Evolutionary conservation across 2,329 filamentous ascomycete genomes (phyloP).

Genomic region (Hypoxylon sp.): DNA sequence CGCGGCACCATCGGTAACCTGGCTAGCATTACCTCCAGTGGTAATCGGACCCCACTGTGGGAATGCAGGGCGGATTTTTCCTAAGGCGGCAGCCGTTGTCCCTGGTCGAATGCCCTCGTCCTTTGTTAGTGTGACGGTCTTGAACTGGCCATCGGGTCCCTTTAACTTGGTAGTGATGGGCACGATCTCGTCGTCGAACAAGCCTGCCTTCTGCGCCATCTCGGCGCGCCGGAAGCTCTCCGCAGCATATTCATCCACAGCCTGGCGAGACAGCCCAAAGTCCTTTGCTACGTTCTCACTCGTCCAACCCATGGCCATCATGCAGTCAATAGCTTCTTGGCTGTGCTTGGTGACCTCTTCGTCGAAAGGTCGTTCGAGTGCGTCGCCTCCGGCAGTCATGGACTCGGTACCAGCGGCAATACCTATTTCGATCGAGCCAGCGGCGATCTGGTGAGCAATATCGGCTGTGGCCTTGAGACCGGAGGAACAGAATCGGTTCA

Average conservation of each 20-base stretch:
- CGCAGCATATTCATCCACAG: conserved; percentile 87
- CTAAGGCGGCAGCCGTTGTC: conserved; percentile 85
- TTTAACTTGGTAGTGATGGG: conserved; percentile 87
- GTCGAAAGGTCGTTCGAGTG: conserved; percentile 80
- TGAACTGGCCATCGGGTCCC: conserved; percentile 84
- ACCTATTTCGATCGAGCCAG: conserved; percentile 87
- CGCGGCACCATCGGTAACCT: conserved; percentile 94
- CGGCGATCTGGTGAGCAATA: conserved; percentile 88
- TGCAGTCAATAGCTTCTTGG: conserved; percentile 86
- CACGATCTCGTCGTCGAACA: conserved; percentile 94
- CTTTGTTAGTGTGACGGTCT: conserved; percentile 82
- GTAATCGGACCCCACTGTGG: conserved; percentile 88
- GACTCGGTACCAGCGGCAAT: conserved; percentile 89
- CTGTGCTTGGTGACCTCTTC: conserved; percentile 78
- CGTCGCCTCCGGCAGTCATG: conserved; percentile 84
- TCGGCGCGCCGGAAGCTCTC: conserved; percentile 92
- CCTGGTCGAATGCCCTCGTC: conserved; percentile 94
- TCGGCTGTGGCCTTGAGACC: conserved; percentile 96
- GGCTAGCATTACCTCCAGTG: conserved; percentile 93
- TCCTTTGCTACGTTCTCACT: conserved; percentile 95
- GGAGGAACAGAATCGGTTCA: conserved; percentile 98
- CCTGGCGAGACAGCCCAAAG: conserved; percentile 85
- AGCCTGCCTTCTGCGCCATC: conserved; percentile 88
- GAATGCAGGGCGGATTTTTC: conserved; percentile 92
- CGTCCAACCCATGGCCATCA: conserved; percentile 98